Conservation (phyloP, 2,329 filamentous ascomycete species). For the Coniella lustricola region DNA sequence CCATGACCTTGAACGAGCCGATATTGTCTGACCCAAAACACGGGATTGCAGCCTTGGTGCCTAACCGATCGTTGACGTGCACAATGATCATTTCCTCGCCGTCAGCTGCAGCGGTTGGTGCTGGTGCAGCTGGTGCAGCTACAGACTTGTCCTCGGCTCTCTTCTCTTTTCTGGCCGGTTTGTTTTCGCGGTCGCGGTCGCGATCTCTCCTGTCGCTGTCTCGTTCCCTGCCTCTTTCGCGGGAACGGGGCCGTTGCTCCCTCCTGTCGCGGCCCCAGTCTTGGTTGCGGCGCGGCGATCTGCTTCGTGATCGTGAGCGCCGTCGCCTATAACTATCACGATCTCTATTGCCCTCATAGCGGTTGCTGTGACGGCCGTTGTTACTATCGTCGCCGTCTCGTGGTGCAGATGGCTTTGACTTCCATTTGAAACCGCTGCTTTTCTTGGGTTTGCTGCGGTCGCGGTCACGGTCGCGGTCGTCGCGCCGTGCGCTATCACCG, state of each 20-base stretch:
- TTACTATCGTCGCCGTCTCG: slow-evolving; percentile 16
- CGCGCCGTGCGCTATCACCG: background rate
- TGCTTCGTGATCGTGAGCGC: slow-evolving; percentile 21
- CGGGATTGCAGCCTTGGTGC: slow-evolving; percentile 90
- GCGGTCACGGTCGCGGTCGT: slow-evolving; percentile 8
- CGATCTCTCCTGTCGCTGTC: slow-evolving; percentile 23
- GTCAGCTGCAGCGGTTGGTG: slow-evolving; percentile 21
- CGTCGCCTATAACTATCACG: slow-evolving; percentile 23
- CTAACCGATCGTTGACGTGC: slow-evolving; percentile 87
- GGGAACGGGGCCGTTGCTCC: slow-evolving; percentile 8
- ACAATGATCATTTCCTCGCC: slow-evolving; percentile 85
- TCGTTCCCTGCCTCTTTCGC: slow-evolving; percentile 28
- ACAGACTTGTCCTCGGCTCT: slow-evolving; percentile 26
- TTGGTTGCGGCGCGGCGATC: slow-evolving; percentile 21
- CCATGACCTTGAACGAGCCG: slow-evolving; percentile 82
- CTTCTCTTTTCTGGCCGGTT: slow-evolving; percentile 21
- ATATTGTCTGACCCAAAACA: slow-evolving; percentile 81
- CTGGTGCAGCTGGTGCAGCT: slow-evolving; percentile 21
- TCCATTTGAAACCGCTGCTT: slow-evolving; percentile 25
- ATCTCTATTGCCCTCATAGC: slow-evolving; percentile 14
- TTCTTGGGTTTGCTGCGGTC: slow-evolving; percentile 2
- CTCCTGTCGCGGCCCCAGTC: slow-evolving; percentile 6
- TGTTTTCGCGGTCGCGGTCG: slow-evolving; percentile 10
- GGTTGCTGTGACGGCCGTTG: slow-evolving; percentile 6
- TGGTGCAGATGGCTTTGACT: slow-evolving; percentile 20